These are phyloP conservation scores for Mariannaea sp. DNA, from an alignment of 2,329 filamentous ascomycete species.

Conservation along the genomic window DNA sequence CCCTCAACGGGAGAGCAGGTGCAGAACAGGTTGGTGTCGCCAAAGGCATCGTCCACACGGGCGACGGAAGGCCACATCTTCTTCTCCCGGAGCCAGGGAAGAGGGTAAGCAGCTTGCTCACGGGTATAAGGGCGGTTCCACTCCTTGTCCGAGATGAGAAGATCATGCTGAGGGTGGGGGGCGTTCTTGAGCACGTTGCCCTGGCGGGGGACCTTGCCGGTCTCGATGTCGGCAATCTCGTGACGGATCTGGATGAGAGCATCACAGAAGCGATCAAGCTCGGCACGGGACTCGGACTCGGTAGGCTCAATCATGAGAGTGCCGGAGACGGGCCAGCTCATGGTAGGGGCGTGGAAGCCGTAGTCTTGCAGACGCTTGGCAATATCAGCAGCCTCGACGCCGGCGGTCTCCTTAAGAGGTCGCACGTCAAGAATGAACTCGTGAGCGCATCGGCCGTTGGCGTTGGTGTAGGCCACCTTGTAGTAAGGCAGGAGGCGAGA, in stretches of 20 bases:
- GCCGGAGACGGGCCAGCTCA: conserved; percentile 94
- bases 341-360: conserved; percentile 95
- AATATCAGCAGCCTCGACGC: conserved; percentile 90
- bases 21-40: conserved; percentile 92
- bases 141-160: conserved; percentile 62
- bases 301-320: conserved; percentile 99
- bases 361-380: conserved; percentile 97
- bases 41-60: conserved; percentile 86
- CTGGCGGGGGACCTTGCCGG: conserved; percentile 73
- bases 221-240: conserved; percentile 86
- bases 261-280: conserved; percentile 92
- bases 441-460: conserved; percentile 87
- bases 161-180: conserved; percentile 83
- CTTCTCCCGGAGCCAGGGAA: conserved; percentile 84
- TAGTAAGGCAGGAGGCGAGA: conserved; percentile 85
- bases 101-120: conserved; percentile 84
- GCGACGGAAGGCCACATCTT: conserved; percentile 96
- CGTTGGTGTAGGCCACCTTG: conserved; percentile 90
- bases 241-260: conserved; percentile 83
- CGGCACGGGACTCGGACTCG: conserved; percentile 87
- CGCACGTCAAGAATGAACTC: conserved; percentile 95
- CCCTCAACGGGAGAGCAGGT: conserved; percentile 86
- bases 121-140: conserved; percentile 85
- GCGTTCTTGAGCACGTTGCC: conserved; percentile 88
- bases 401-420: conserved; percentile 79